Percentiles rank a stretch among this genome's conserved stretches.
phyloP scores from a whole-genome alignment of 805 yeast species.

The Naumovozyma castellii region DNA sequence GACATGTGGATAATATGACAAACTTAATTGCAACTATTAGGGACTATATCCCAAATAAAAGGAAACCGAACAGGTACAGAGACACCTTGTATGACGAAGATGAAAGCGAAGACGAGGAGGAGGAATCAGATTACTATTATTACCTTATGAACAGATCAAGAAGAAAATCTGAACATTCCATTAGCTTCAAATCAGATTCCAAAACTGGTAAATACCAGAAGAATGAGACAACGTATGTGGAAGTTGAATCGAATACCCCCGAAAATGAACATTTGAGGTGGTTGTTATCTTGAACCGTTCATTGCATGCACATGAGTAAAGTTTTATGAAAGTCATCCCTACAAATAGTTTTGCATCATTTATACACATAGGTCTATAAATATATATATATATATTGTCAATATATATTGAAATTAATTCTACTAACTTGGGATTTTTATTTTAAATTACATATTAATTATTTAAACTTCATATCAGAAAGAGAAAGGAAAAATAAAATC shows the following conservation, averaged over 20 bases:
- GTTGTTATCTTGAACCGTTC: slow-evolving; percentile 5
- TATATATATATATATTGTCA: neutral
- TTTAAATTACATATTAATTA: too few species aligned
- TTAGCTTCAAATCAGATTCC: slow-evolving; percentile 21
- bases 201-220: slow-evolving; percentile 19
- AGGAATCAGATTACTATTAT: slow-evolving; percentile 1
- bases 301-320: neutral
- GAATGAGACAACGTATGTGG: slow-evolving; percentile 14
- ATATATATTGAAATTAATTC: too few species aligned
- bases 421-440: too few species aligned
- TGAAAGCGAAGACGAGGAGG: neutral
- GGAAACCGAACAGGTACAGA: neutral
- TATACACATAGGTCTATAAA: neutral
- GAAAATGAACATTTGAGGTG: slow-evolving; percentile 15
- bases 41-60: slow-evolving; percentile 1
- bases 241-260: slow-evolving; percentile 16
- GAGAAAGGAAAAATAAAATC: too few species aligned
- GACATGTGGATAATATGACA: slow-evolving; percentile 16
- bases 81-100: neutral
- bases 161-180: slow-evolving; percentile 21
- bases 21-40: slow-evolving; percentile 9
- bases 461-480: too few species aligned
- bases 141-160: slow-evolving; percentile 14
- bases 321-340: neutral
- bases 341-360: neutral